Percentiles rank a stretch among this genome's conserved stretches.
Evolutionary conservation across 306 rosid genomes (phyloP).

Genomic region (Comarum palustre): DNA sequence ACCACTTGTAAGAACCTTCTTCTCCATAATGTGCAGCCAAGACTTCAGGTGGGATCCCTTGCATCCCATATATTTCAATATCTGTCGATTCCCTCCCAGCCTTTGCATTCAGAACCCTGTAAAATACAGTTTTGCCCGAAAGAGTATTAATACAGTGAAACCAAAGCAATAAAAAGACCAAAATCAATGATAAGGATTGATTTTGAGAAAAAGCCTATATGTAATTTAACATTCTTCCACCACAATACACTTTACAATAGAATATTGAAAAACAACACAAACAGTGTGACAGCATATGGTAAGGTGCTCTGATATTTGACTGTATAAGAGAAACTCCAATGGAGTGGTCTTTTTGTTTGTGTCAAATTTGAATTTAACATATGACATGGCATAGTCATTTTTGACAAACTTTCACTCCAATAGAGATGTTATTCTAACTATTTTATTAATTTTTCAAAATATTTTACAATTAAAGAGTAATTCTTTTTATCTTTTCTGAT

Average conservation of each 20-base stretch:
- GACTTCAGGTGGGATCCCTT: slow-evolving; percentile 90
- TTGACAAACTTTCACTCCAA: too few species aligned
- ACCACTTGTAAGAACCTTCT: slow-evolving; percentile 45
- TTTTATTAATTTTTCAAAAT: too few species aligned
- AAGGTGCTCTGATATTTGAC: not conserved
- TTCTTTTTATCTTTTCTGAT: too few species aligned
- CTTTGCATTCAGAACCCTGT: slow-evolving; percentile 95
- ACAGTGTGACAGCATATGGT: not conserved
- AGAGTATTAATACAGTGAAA: not conserved
- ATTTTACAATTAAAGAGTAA: too few species aligned
- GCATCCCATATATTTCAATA: slow-evolving; percentile 99
- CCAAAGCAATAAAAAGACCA: not conserved
- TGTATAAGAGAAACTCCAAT: not conserved
- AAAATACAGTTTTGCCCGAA: slow-evolving; percentile 11
- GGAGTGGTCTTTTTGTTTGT: too few species aligned
- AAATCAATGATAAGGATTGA: not conserved
- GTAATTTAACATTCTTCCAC: not conserved
- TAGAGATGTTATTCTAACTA: too few species aligned
- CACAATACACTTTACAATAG: not conserved
- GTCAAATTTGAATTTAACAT: too few species aligned
- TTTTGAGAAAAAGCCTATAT: not conserved
- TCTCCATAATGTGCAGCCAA: slow-evolving; percentile 97
- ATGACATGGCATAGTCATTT: too few species aligned
- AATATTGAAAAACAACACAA: not conserved
- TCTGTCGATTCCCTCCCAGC: slow-evolving; percentile 85